Percentiles rank a stretch among this genome's conserved stretches.
Evolutionary conservation across 371 early-diverging fungal species (phyloP).

Genomic region (Apophysomyces elegans): DNA sequence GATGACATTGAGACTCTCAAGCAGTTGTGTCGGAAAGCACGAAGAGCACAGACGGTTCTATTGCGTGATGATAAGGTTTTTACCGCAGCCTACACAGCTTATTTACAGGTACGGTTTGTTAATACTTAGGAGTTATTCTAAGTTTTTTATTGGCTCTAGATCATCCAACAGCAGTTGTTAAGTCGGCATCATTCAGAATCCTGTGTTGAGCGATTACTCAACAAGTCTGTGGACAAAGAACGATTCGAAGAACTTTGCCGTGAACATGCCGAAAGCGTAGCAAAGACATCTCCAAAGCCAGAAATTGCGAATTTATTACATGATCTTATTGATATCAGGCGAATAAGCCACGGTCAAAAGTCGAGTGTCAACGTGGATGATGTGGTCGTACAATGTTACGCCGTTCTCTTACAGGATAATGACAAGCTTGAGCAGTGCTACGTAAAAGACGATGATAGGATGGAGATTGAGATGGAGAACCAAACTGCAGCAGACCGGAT

Average conservation of each 20-base stretch:
- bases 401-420: background rate
- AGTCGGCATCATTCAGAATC: background rate
- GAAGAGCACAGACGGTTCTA: slow-evolving; percentile 54
- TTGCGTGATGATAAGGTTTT: slow-evolving; percentile 58
- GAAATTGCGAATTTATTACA: background rate
- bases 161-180: background rate
- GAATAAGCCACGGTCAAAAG: background rate
- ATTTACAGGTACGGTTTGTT: slow-evolving; percentile 28
- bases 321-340: background rate
- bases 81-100: slow-evolving; percentile 49
- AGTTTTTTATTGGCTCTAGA: background rate
- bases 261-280: background rate
- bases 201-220: background rate
- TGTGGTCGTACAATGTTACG: background rate
- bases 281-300: background rate
- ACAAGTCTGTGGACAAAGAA: background rate
- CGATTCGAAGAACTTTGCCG: background rate
- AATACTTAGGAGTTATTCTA: background rate
- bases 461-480: background rate
- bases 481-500: background rate
- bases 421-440: background rate
- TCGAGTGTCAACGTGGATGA: background rate
- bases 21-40: slow-evolving; percentile 59
- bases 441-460: background rate
- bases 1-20: slow-evolving; percentile 63